phyloP scores from a whole-genome alignment of 2,329 filamentous ascomycete genomes.

The Fulvia fulva region DNA sequence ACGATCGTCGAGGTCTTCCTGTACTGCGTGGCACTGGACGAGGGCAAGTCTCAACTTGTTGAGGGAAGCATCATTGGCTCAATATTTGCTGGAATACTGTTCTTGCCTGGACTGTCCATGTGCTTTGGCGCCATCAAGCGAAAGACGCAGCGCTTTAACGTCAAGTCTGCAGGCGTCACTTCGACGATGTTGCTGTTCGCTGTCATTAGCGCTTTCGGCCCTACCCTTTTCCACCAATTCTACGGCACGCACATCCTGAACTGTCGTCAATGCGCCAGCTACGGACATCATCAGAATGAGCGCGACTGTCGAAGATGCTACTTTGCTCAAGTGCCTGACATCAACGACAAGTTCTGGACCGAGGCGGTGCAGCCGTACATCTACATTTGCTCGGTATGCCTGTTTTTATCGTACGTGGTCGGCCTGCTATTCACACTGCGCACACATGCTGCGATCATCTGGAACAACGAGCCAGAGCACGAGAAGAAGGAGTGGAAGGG shows the following conservation, averaged over 20 bases:
- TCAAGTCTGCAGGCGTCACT: slow-evolving; percentile 90
- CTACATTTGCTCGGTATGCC: slow-evolving; percentile 75
- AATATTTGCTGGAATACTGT: slow-evolving; percentile 93
- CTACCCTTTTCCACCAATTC: slow-evolving; percentile 96
- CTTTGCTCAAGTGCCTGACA: slow-evolving; percentile 80
- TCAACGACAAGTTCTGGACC: slow-evolving; percentile 83
- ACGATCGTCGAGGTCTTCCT: slow-evolving; percentile 96
- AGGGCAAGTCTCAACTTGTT: slow-evolving; percentile 89
- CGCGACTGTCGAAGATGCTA: slow-evolving; percentile 89
- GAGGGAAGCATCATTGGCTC: slow-evolving; percentile 97
- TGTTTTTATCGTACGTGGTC: slow-evolving; percentile 91
- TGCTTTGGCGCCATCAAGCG: slow-evolving; percentile 97
- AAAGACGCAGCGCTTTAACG: slow-evolving; percentile 98
- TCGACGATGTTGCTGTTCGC: slow-evolving; percentile 98
- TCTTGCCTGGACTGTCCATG: slow-evolving; percentile 94
- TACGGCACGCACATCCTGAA: slow-evolving; percentile 96
- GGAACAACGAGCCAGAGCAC: slow-evolving; percentile 70
- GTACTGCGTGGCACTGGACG: slow-evolving; percentile 87
- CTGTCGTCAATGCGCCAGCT: slow-evolving; percentile 57
- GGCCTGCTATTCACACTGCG: slow-evolving; percentile 92
- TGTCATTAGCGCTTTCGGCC: slow-evolving; percentile 89
- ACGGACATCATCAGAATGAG: slow-evolving; percentile 46
- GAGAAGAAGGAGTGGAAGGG: slow-evolving; percentile 38
- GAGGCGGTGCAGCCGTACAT: slow-evolving; percentile 91
- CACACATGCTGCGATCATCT: slow-evolving; percentile 94